Conservation (phyloP, 164 flowering plant species). For the Paratinospora sagittata region DNA sequence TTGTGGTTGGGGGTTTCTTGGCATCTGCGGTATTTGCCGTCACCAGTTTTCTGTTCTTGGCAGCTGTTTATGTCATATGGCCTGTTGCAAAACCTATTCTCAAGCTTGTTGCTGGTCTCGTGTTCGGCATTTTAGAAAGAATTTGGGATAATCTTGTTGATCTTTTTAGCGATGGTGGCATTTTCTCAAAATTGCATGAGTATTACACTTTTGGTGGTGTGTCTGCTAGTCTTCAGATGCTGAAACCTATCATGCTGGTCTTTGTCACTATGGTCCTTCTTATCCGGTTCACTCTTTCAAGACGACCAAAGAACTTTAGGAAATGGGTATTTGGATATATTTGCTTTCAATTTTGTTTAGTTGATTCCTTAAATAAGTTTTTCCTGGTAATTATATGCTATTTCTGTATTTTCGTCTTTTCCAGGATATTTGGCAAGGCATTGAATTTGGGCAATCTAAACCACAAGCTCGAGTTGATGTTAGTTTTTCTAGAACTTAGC, state of each 20-base stretch:
- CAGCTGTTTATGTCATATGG: conserved; percentile 56
- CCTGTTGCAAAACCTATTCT: conserved; percentile 62
- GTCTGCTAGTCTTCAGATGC: conserved; percentile 56
- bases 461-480: conserved; percentile 99
- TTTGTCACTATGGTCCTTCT: conserved; percentile 66
- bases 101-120: conserved; percentile 39
- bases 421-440: conserved; percentile 95
- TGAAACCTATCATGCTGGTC: conserved; percentile 57
- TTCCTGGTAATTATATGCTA: background rate
- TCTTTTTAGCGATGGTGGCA: conserved; percentile 52
- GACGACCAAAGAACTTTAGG: conserved; percentile 86
- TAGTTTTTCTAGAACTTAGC: conserved; percentile 28
- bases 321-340: conserved; percentile 56
- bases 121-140: conserved; percentile 43
- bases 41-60: conserved; percentile 54
- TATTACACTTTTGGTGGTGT: conserved; percentile 63
- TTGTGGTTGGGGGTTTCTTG: conserved; percentile 63
- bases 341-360: background rate
- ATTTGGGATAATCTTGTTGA: conserved; percentile 52
- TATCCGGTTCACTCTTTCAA: conserved; percentile 79
- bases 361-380: conserved; percentile 4
- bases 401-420: conserved; percentile 7
- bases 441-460: conserved; percentile 87
- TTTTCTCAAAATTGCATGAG: conserved; percentile 51
- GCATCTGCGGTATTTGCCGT: conserved; percentile 78